Base-by-base conservation (phyloP, 352 stramenopile species). In the Phytophthora tubulina region DNA sequence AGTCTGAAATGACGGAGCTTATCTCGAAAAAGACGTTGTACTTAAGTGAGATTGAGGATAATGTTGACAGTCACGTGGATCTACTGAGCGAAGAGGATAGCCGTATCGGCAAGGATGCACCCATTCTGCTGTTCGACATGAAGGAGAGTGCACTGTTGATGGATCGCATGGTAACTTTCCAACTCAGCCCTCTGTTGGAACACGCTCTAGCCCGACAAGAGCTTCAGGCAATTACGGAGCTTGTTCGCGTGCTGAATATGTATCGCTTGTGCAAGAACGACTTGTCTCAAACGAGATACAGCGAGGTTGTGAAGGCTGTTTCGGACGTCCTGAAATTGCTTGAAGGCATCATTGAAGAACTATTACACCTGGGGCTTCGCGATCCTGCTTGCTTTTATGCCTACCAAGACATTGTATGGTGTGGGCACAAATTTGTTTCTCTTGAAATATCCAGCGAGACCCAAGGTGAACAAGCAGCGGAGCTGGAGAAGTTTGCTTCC, bases 351-450 rank as follows among this genome's bases (percentile, higher is more conserved):
- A 67, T 96, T 39, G 83, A 88, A 32, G 78, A 75, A 3, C 36
- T 91, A 0, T 51, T 94, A 38, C 71, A 75, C 9, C 63, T 94
- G 8, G 81, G 85, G 2, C 65, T 91, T 48, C 86, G 88, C 4
- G 82, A 85, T 48, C 86, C 88, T 17, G 72, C 82, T 15, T 91
- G 72, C 13, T 94, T 88, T 66, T 80, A 90, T 49, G 84, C 85
- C 6, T 96, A 94, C 65, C 87, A 97, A 63, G 88, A 97, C 42
- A 87, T 97, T 50, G 78, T 92, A n/a, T 97, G 90, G 90, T 90
- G 86, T 42, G 89, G 86, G 1, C 88, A 95, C 65, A 82, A 78
- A 49, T 89, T 91, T 55, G 21, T 63, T 56, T 72, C 57, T 50
- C 17, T 57, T 6, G 63, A 66, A 10, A 39, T 17, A 45, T 48